Evolutionary conservation across 768 basidiomycete species (phyloP).

Genomic region (Vararia minispora): DNA sequence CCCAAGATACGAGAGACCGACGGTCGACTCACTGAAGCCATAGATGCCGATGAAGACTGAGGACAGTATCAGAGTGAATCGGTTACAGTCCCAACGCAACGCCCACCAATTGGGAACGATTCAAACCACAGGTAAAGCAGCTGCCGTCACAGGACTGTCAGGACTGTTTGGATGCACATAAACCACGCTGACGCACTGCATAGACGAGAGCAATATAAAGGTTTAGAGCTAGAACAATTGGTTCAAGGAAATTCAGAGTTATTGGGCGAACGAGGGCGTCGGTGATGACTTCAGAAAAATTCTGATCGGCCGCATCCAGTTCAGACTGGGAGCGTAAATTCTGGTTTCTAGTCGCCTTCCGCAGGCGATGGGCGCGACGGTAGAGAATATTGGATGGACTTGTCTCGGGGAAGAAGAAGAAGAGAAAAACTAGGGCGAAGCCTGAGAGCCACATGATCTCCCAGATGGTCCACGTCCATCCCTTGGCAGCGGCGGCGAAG

Average conservation of each 20-base stretch:
- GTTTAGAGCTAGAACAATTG: conserved; percentile 21
- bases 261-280: conserved; percentile 23
- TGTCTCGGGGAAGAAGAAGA: conserved; percentile 24
- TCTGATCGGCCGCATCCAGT: conserved; percentile 14
- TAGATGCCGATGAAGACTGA: conserved; percentile 24
- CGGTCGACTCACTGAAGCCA: conserved; percentile 21
- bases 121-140: conserved; percentile 26
- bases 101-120: conserved; percentile 22
- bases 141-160: no score
- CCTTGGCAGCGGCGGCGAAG: conserved; percentile 21
- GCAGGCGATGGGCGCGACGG: conserved; percentile 21
- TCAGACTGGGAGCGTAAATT: conserved; percentile 19
- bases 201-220: conserved; percentile 23
- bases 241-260: conserved; percentile 20
- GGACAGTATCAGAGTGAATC: no score
- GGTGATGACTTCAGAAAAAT: conserved; percentile 11
- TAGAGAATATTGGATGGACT: conserved; percentile 19
- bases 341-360: conserved; percentile 20
- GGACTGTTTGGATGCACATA: no score
- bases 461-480: conserved; percentile 26
- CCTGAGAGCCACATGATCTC: conserved; percentile 24
- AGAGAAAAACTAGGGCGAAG: conserved; percentile 18
- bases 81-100: no score
- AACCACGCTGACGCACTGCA: no score
- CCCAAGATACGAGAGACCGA: conserved; percentile 23